Evolutionary conservation across 768 basidiomycete species (phyloP), one percentile per base, ranked within the genome.

Genomic region (Pisolithus albus): DNA sequence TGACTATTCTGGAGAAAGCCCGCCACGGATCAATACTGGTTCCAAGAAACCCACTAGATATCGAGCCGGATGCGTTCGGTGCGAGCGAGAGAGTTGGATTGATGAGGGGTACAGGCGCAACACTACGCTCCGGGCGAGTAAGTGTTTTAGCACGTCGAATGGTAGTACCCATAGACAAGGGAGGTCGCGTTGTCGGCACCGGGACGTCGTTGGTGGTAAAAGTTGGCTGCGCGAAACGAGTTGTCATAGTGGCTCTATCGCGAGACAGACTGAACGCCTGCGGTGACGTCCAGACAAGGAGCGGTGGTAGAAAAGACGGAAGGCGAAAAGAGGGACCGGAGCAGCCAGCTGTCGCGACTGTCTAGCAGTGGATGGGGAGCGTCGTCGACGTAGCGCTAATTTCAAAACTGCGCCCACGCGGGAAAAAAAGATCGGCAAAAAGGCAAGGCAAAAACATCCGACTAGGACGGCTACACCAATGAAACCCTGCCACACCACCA

Each of bases 81-180:
- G 69, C 61, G 52, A 73, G 72, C 37, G 72, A 66, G 1, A 76
- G 72, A 9, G 84, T 80, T 6, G 94, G 92, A 50, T 89, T 92
- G 55, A 99, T 94, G 62, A 99, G 84, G 5, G 95, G 94, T 15
- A 88, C 87, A 34, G 93, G 91, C 4, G 92, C 92, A 46, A 97
- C 89, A 64, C 89, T 79, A 52, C 96, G 84, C 74, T 99, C 96
- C 62, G 96, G 96, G 52, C 92, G 81, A 47, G 91, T 97, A 59
- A 99, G 83, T 6, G 96, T 99, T 76, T 98, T 99, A 64, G 89
- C 90, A 49, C 94, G 80, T 50, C 86, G 84, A 51, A 92, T 74
- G 46, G 86, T 86, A 44, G 80, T 69, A 42, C 77, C 79, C 28
- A 77, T 69, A 15, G 73, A 64, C 37, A 67, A 50, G 15, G 82